phyloP scores from a whole-genome alignment of 2,329 filamentous ascomycete species.

The Colletotrichum sp. region DNA sequence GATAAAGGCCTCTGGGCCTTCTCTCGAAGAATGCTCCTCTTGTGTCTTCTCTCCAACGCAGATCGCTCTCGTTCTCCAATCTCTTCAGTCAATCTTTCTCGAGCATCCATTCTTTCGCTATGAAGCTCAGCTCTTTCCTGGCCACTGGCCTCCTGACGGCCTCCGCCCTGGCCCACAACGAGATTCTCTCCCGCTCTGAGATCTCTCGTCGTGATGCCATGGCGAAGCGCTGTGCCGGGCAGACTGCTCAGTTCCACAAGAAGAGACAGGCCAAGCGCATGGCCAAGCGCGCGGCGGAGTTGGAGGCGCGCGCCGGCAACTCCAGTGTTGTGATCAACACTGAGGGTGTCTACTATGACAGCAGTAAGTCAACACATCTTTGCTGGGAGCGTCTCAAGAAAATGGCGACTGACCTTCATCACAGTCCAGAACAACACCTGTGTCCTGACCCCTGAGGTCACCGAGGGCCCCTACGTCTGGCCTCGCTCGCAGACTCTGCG shows the following conservation, averaged over 20 bases:
- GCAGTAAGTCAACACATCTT: background rate
- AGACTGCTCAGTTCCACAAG: background rate
- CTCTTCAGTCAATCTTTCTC: background rate
- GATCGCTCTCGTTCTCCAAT: background rate
- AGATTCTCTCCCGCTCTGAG: background rate
- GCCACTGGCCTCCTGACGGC: background rate
- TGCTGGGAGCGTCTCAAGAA: accelerated
- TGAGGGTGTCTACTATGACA: slow-evolving; percentile 1
- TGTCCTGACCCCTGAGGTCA: slow-evolving; percentile 4
- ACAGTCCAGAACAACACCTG: slow-evolving; percentile 26
- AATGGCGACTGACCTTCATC: background rate
- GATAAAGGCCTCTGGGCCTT: background rate
- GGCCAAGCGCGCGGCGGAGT: background rate
- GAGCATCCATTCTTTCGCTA: background rate
- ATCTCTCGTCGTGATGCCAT: slow-evolving; percentile 1
- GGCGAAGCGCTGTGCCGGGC: background rate
- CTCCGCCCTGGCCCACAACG: slow-evolving; percentile 41
- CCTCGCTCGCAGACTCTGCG: slow-evolving; percentile 47
- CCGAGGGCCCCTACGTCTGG: slow-evolving; percentile 25
- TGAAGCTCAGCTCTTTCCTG: background rate
- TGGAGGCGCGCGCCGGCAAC: background rate
- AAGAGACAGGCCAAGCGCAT: background rate
- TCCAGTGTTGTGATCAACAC: slow-evolving; percentile 5
- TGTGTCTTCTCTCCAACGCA: background rate
- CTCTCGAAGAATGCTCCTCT: background rate